phyloP scores from a whole-genome alignment of 805 yeast species.

The Starmerella roubikii region DNA sequence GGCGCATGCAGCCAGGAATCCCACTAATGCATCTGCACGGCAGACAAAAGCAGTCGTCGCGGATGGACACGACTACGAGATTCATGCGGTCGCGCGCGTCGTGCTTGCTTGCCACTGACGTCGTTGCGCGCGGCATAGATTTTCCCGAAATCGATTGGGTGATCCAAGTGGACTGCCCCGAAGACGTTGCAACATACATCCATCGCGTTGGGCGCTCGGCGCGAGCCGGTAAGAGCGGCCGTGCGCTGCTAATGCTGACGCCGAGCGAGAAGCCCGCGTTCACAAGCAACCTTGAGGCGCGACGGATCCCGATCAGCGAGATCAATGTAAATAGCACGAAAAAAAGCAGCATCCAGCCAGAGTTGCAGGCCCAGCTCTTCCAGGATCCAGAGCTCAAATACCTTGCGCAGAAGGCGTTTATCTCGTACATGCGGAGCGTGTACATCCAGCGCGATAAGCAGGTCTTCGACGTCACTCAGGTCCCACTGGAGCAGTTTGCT shows the following conservation, averaged over 20 bases:
- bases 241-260: slow-evolving; percentile 66
- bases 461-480: slow-evolving; percentile 59
- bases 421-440: slow-evolving; percentile 76
- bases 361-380: slow-evolving; percentile 81
- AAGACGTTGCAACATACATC: slow-evolving; percentile 75
- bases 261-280: slow-evolving; percentile 68
- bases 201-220: slow-evolving; percentile 89
- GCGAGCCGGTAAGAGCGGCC: slow-evolving; percentile 71
- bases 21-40: slow-evolving; percentile 77
- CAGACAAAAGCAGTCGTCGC: slow-evolving; percentile 76
- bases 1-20: slow-evolving; percentile 84
- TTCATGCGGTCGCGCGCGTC: slow-evolving; percentile 67
- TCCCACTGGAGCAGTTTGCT: slow-evolving; percentile 77
- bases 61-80: slow-evolving; percentile 68
- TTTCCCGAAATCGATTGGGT: slow-evolving; percentile 94
- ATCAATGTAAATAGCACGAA: slow-evolving; percentile 64
- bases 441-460: slow-evolving; percentile 78
- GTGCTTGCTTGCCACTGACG: slow-evolving; percentile 78
- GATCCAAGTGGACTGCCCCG: slow-evolving; percentile 84
- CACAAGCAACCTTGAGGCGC: slow-evolving; percentile 44
- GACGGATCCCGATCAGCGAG: slow-evolving; percentile 55
- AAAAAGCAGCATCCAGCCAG: slow-evolving; percentile 61
- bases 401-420: slow-evolving; percentile 89
- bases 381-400: slow-evolving; percentile 84
- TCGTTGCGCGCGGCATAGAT: slow-evolving; percentile 84